A percentile compares a stretch with the other conserved stretches of the same genome.
phyloP scores from a whole-genome alignment of 2,329 filamentous ascomycete genomes.

The Hypoxylon sp. region DNA sequence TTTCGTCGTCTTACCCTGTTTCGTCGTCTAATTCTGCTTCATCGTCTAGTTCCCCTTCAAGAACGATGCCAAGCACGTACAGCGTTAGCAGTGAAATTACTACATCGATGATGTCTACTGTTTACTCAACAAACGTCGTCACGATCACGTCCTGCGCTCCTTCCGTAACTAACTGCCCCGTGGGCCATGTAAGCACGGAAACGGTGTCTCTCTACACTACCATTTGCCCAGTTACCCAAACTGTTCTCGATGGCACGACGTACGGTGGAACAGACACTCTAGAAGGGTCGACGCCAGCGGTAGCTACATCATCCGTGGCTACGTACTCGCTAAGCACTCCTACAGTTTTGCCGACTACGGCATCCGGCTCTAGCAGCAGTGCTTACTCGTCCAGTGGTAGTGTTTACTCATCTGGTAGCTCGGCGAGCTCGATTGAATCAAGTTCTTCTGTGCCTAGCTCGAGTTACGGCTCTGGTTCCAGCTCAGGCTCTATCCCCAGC shows the following conservation, averaged over 20 bases:
- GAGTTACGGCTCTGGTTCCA: neutral
- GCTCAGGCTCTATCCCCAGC: too few species aligned
- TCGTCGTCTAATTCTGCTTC: slow-evolving; percentile 27
- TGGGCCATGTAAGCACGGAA: slow-evolving; percentile 44
- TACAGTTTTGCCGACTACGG: too few species aligned
- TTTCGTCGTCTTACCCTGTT: slow-evolving; percentile 26
- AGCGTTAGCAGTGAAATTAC: slow-evolving; percentile 43
- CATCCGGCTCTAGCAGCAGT: neutral
- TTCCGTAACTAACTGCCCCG: slow-evolving; percentile 43
- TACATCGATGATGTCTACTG: slow-evolving; percentile 42
- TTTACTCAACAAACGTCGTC: slow-evolving; percentile 44
- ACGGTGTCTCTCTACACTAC: slow-evolving; percentile 45
- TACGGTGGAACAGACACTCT: slow-evolving; percentile 30
- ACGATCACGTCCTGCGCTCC: slow-evolving; percentile 43
- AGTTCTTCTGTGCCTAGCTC: slow-evolving; percentile 3
- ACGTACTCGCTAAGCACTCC: slow-evolving; percentile 11
- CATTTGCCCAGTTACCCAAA: slow-evolving; percentile 45
- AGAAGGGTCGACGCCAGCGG: too few species aligned
- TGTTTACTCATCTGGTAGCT: slow-evolving; percentile 4
- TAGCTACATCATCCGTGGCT: neutral
- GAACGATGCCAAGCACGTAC: slow-evolving; percentile 43
- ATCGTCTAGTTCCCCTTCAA: slow-evolving; percentile 22
- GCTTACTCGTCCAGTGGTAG: slow-evolving; percentile 17
- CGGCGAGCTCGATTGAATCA: neutral
- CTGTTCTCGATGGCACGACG: slow-evolving; percentile 43